Evolutionary conservation across 176 grass and related monocot genomes (phyloP), one percentile per base, ranked within the genome.

Genomic region (Aegilops umbellulata): DNA sequence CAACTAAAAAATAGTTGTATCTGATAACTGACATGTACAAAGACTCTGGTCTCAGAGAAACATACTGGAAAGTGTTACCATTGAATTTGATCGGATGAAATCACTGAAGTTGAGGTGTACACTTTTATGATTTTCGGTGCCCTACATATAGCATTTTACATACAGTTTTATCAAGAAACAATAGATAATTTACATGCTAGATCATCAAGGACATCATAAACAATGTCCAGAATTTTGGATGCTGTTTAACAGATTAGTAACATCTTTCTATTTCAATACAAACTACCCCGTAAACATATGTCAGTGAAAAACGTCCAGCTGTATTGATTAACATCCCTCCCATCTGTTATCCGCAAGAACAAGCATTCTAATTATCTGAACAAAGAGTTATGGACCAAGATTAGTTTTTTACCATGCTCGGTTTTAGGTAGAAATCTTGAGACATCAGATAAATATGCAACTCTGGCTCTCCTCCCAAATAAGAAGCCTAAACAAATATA

Each of bases 401-500:
- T 58, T 58, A 0, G 0, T 3, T 22, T 83, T 73, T 53, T 94
- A 95, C 93, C 66, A 20, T 94, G 79, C 76, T 95, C 89, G 32
- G 95, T 97, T 70, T 42, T 75, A 80, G 85, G 82, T 58, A 88
- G 88, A 93, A 97, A 85, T 73, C 95, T 30, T 30, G 95, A 95
- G 87, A 95, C 83, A 83, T 97, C 93, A 47, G 95, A 97, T 79
- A 97, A 88, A 90, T 97, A 97, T 19, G 93, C 91, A 85, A 97
- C 77, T 84, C 83, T 93, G 2, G 80, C 83, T 77, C 87, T 92
- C 44, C 46, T 84, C 17, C 95, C 95, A 85, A 97, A 97, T 62
- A 93, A 75, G 67, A 97, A 97, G 58, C 95, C 95, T 80, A 95
- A 86, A 85, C 83, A 97, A 84, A 97, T 72, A 72, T 97, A 97